Conservation (phyloP, 2,329 filamentous ascomycete species). For the Penicillium frequentans region DNA sequence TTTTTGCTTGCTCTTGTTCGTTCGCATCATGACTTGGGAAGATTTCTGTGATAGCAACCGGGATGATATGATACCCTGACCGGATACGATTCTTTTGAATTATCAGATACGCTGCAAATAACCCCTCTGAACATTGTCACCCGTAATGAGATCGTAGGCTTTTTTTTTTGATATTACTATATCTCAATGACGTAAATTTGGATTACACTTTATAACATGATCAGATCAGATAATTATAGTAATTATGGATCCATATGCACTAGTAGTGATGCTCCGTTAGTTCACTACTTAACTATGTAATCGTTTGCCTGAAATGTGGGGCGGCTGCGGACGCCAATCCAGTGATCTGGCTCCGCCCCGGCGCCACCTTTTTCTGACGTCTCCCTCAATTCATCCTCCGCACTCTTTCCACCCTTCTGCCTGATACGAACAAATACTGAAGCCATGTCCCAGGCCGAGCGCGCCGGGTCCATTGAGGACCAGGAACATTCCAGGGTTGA, state of each 20-base stretch:
- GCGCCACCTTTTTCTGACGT: constrained; percentile 29
- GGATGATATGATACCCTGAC: constrained; percentile 26
- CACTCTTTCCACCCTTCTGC: constrained; percentile 2
- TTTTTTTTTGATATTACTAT: not conserved
- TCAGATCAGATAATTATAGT: not conserved
- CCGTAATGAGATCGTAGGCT: not conserved
- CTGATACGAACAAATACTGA: constrained; percentile 1
- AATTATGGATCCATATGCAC: not conserved
- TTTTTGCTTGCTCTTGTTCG: constrained; percentile 1
- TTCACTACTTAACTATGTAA: too few species aligned
- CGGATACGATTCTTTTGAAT: constrained; percentile 21
- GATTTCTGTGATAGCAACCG: constrained; percentile 6
- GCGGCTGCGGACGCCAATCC: constrained; percentile 4
- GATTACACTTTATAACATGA: not conserved
- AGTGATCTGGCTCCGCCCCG: constrained; percentile 20
- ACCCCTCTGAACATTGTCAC: not conserved
- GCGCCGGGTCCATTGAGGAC: constrained; percentile 45
- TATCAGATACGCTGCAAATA: not conserved
- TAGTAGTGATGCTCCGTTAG: too few species aligned
- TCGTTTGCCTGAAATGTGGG: not conserved
- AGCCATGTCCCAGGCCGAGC: constrained; percentile 47
- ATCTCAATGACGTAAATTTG: not conserved
- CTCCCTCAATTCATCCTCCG: constrained; percentile 10
- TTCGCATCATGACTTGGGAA: not conserved
- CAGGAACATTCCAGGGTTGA: constrained; percentile 42